Base-by-base conservation (phyloP, 2,329 filamentous ascomycete species). In the Chlorencoelia australis region DNA sequence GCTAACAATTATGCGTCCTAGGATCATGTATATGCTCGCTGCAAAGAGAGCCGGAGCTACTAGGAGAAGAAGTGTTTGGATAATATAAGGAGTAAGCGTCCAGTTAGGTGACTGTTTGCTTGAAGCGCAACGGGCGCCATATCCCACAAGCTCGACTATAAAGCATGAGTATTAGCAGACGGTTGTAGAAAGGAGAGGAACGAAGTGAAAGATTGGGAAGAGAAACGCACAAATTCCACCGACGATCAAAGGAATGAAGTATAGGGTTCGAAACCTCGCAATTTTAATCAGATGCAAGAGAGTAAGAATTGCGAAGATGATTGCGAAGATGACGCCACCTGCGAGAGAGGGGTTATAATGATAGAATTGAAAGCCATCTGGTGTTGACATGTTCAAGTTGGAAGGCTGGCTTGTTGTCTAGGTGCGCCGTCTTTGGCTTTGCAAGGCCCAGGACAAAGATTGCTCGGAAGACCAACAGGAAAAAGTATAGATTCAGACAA, bases 71-170 rank as follows among this genome's bases (percentile, higher is more conserved):
- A 64, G 40, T 0, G 49, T 42, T 48, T 65, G 59, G 6, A 59
- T 40, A 27, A 64, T 45, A 41, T 54, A 65, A 4, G 54, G 54
- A 1, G 37, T 34, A 2, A 59, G 37, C 5, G 48, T 46, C 31
- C 40, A 44, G 21, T 52, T 44, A 31, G 32, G 51, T 37, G 36
- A 46, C 22, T 49, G 22, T 32, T 38, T 44, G 46, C 26, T 46
- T 40, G 22, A 47, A 31, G 39, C 35, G 32, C 35, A 34, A 9
- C 59, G 54, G 4, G 46, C 55, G 9, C 49, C 36, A 35, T 63
- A 64, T n/a, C 61, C 62, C 6, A 62, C 48, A 2, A 53, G 45
- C 38, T 66, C 54, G 35, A 68, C 64, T 56, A 50, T 15, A 46
- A 3, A 51, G 47, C 25, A 64, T 55, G 9, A 30, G 8, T 28